Conservation (phyloP, 1,284 basidiomycete genomes). For the Tremellales sp. region DNA sequence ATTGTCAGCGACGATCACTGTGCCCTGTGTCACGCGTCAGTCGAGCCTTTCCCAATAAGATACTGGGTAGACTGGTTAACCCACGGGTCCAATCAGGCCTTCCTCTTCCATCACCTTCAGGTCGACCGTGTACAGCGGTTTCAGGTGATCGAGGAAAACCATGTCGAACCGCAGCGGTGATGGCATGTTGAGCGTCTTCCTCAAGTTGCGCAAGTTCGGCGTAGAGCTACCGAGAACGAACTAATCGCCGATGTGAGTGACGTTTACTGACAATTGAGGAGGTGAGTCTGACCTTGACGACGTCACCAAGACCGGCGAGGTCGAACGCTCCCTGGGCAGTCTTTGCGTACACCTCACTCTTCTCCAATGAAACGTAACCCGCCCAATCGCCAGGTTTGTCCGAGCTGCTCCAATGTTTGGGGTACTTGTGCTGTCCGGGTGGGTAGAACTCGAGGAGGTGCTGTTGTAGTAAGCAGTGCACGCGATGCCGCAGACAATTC, state of each 20-base stretch:
- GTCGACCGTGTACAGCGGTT: slow-evolving; percentile 40
- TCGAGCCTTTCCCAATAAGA: no score
- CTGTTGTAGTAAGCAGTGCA: slow-evolving; percentile 10
- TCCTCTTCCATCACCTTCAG: slow-evolving; percentile 40
- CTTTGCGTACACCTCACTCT: slow-evolving; percentile 32
- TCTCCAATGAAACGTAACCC: slow-evolving; percentile 40
- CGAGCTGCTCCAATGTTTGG: slow-evolving; percentile 21
- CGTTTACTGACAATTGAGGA: not conserved
- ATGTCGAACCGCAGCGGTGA: slow-evolving; percentile 33
- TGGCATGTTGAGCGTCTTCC: slow-evolving; percentile 32
- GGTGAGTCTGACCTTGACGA: slow-evolving; percentile 28
- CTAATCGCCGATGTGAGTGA: slow-evolving; percentile 7
- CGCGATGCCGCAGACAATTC: not conserved
- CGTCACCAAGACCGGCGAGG: slow-evolving; percentile 31
- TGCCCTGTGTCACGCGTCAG: no score
- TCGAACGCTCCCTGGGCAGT: slow-evolving; percentile 32
- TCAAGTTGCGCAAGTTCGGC: slow-evolving; percentile 21
- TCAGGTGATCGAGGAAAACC: slow-evolving; percentile 42
- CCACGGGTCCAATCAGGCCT: slow-evolving; percentile 35
- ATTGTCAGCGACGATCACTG: slow-evolving; percentile 37
- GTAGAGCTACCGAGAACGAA: slow-evolving; percentile 34
- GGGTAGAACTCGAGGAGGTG: slow-evolving; percentile 30
- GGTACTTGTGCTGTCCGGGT: slow-evolving; percentile 20
- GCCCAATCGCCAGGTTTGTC: slow-evolving; percentile 22
- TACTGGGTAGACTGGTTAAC: no score